Base-by-base conservation (phyloP, 495 filamentous ascomycete species). In the Annulohypoxylon moriforme region DNA sequence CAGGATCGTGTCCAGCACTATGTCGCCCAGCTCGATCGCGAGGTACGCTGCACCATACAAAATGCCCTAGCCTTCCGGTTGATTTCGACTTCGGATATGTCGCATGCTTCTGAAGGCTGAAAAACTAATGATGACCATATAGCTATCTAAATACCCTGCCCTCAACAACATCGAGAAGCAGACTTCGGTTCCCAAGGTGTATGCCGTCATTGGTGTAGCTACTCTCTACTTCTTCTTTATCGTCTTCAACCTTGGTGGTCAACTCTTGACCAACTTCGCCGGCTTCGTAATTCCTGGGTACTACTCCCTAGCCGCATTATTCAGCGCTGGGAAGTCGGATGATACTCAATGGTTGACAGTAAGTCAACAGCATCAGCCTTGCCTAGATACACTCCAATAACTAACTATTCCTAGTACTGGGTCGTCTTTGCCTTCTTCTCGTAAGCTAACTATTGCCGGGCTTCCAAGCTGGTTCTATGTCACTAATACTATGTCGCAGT, bases 241-340 rank as follows among this genome's bases (percentile, higher is more conserved):
- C 83, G 91, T 98, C 87, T 96, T 99, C 88, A 99, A 99, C 88
- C 94, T 98, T 74, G 96, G 93, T 68, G 95, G 96, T 76, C 93
- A 96, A 80, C 92, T 98, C 80, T 89, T 99, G 70, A 96, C 96
- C 78, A 99, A 99, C 84, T 84, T 96, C 69, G 96, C 96, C 59
- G 96, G 96, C 59, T 99, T 98, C 79, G 79, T 94, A 56, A 86
- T 99, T 68, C 96, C 96, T 52, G 94, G 91, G 64, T 99, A 99
- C 86, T 99, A 97, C 81, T 97, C 94, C 36, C 85, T 99, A 42
- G 86, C 91, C 68, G 95, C 96, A 20, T 84, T 99, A 64, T 98
- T 98, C 84, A 94, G 89, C 64, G 75, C 89, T 25, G 83, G 82
- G 77, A 97, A 93, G 79, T 75, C 85, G 46, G 96, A 99, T 84